Conservation (phyloP, 192 early-diverging fungal species). For the Coemansia sp. region DNA sequence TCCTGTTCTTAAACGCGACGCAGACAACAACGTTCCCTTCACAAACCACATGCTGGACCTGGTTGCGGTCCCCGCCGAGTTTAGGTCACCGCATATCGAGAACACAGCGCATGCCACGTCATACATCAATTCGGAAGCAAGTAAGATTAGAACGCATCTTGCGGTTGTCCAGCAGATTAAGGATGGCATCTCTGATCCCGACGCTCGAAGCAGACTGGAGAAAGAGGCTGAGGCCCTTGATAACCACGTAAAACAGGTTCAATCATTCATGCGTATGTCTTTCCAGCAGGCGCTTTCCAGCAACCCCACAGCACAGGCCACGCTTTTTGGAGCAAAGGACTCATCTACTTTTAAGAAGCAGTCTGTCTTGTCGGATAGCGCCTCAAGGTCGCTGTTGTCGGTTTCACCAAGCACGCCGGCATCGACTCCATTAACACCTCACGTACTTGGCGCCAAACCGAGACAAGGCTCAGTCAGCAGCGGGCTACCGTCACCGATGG, state of each 20-base stretch:
- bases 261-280: constrained; percentile 42
- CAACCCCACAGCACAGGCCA: constrained; percentile 32
- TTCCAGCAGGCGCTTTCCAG: constrained; percentile 41
- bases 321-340: constrained; percentile 30
- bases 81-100: constrained; percentile 18
- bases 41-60: constrained; percentile 50
- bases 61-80: constrained; percentile 34
- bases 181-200: constrained; percentile 26
- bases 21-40: constrained; percentile 54
- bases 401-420: constrained; percentile 20
- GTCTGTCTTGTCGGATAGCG: not conserved
- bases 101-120: constrained; percentile 43
- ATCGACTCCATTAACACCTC: constrained; percentile 28
- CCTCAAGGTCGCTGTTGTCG: not conserved
- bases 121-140: constrained; percentile 40
- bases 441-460: constrained; percentile 25
- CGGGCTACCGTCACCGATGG: constrained; percentile 15
- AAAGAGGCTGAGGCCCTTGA: constrained; percentile 30
- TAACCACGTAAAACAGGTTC: constrained; percentile 37
- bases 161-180: constrained; percentile 35
- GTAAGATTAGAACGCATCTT: constrained; percentile 42
- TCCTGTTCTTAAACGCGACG: constrained; percentile 37
- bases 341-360: not conserved
- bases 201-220: constrained; percentile 30
- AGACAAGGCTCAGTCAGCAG: constrained; percentile 3